phyloP scores from a whole-genome alignment of 306 rosid genomes.

The Bauhinia variegata region DNA sequence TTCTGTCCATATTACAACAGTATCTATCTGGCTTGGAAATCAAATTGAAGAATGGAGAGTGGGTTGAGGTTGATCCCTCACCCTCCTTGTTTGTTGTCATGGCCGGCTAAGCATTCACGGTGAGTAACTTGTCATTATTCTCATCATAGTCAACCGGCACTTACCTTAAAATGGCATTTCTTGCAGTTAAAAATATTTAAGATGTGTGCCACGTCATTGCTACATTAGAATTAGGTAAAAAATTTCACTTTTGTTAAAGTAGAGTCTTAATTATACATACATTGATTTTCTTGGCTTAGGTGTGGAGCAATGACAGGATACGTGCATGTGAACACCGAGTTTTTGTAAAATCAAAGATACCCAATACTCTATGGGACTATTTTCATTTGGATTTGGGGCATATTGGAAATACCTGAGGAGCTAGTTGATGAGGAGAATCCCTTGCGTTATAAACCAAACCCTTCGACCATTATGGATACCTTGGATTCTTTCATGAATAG shows the following conservation, averaged over 20 bases:
- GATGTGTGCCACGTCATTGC: too few species aligned
- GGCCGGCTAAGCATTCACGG: conserved; percentile 50
- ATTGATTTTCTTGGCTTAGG: conserved; percentile 16
- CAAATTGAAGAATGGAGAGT: conserved; percentile 37
- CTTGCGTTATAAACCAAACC: conserved; percentile 42
- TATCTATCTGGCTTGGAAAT: conserved; percentile 44
- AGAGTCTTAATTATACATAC: too few species aligned
- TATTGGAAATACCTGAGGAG: conserved; percentile 34
- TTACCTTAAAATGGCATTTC: too few species aligned
- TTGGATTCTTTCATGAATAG: conserved; percentile 33
- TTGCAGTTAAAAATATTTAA: too few species aligned
- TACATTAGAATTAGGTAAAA: too few species aligned
- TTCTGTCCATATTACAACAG: conserved; percentile 37
- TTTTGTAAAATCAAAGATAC: conserved; percentile 35
- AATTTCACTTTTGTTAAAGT: too few species aligned
- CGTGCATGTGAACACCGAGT: conserved; percentile 45
- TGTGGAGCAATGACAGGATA: conserved; percentile 50
- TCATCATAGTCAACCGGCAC: too few species aligned
- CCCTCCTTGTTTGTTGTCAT: conserved; percentile 35
- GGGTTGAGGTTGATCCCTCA: conserved; percentile 37
- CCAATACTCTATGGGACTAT: conserved; percentile 43
- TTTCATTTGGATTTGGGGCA: conserved; percentile 26
- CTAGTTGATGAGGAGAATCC: conserved; percentile 41
- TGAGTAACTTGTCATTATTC: conserved; percentile 2
- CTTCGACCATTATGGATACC: conserved; percentile 40